A percentile compares a stretch with the other conserved stretches of the same genome.
Evolutionary conservation across 495 filamentous ascomycete species (phyloP).

Genomic region (Hypoxylon trugodes): DNA sequence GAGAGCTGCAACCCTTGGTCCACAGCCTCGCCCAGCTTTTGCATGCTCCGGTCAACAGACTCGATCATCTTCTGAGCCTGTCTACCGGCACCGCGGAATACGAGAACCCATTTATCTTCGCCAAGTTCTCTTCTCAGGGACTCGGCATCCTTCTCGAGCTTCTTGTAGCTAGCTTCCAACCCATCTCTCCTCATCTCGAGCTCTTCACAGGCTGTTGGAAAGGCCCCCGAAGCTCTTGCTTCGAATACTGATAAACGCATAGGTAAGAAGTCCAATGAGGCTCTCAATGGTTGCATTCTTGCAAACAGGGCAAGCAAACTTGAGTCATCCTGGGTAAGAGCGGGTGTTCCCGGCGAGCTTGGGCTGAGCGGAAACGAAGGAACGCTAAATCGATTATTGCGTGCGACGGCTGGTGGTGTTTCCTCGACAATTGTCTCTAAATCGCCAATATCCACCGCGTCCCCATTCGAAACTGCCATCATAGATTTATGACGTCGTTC

Average conservation of each 20-base stretch:
- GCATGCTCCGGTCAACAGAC: constrained; percentile 84
- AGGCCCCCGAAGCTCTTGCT: constrained; percentile 72
- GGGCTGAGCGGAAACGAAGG: constrained; percentile 64
- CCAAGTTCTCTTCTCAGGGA: constrained; percentile 85
- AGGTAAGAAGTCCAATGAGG: constrained; percentile 94
- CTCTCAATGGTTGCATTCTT: constrained; percentile 90
- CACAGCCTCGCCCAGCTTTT: constrained; percentile 80
- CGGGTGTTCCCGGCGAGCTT: constrained; percentile 64
- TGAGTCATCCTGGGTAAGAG: constrained; percentile 78
- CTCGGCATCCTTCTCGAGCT: constrained; percentile 87
- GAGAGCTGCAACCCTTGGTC: constrained; percentile 76
- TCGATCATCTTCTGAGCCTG: constrained; percentile 96
- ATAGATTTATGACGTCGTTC: constrained; percentile 83
- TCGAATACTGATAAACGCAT: constrained; percentile 92
- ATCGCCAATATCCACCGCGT: constrained; percentile 83
- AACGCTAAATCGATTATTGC: constrained; percentile 73
- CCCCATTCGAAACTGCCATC: constrained; percentile 63
- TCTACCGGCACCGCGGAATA: constrained; percentile 90
- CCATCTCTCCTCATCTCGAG: constrained; percentile 73
- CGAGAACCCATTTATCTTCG: constrained; percentile 93
- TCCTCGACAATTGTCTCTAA: constrained; percentile 95
- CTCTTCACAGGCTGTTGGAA: constrained; percentile 91
- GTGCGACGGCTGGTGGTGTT: constrained; percentile 66
- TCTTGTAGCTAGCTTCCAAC: constrained; percentile 81
- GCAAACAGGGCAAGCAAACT: constrained; percentile 88